Conservation (phyloP, 495 filamentous ascomycete genomes). For the Xylaria bambusicola region DNA sequence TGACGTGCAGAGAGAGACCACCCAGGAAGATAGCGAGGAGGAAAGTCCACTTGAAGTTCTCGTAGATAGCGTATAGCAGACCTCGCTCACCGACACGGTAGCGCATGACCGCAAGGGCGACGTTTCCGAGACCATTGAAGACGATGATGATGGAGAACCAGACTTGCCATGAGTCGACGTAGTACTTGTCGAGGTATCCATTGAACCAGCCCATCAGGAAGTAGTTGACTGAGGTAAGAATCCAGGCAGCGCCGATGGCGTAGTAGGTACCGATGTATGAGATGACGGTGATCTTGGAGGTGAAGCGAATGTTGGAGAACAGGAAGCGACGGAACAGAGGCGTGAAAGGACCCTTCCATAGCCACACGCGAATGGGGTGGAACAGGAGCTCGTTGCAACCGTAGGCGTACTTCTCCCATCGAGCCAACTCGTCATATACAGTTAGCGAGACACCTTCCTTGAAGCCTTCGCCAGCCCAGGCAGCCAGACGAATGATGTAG, state of each 20-base stretch:
- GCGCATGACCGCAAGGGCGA: constrained; percentile 66
- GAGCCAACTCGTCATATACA: constrained; percentile 79
- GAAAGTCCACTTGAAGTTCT: constrained; percentile 74
- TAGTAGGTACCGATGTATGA: constrained; percentile 90
- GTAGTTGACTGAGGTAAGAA: constrained; percentile 76
- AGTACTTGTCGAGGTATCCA: constrained; percentile 73
- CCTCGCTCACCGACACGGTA: constrained; percentile 64
- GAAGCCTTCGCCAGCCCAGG: constrained; percentile 74
- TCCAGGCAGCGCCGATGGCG: constrained; percentile 76
- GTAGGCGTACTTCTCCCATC: constrained; percentile 87
- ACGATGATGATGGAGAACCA: constrained; percentile 74
- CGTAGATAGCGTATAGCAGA: constrained; percentile 56
- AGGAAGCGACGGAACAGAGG: constrained; percentile 72
- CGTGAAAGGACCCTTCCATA: constrained; percentile 69
- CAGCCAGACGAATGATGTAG: constrained; percentile 72
- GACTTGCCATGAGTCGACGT: constrained; percentile 74
- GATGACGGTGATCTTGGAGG: constrained; percentile 77
- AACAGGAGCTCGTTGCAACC: constrained; percentile 85
- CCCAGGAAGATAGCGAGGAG: constrained; percentile 70
- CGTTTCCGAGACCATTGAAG: constrained; percentile 68
- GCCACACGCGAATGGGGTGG: constrained; percentile 67
- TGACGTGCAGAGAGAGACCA: constrained; percentile 68
- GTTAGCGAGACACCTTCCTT: constrained; percentile 85
- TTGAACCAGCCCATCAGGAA: constrained; percentile 77
- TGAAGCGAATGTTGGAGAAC: constrained; percentile 70